Base-by-base conservation (phyloP, 768 basidiomycete genomes). In the Trametes meyenii region DNA sequence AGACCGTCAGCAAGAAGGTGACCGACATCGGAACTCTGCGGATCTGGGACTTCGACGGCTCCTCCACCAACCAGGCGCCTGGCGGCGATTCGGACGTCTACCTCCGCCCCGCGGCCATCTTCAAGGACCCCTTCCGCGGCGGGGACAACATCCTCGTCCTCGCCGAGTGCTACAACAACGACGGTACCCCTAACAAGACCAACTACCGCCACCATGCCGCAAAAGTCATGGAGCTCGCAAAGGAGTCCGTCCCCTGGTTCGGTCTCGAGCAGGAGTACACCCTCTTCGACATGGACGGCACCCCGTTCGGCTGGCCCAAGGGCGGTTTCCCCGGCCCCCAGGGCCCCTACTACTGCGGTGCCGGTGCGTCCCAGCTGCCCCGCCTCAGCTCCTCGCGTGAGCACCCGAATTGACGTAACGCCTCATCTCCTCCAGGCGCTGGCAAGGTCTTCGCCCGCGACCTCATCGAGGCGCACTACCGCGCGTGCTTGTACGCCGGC, bases 181-280 rank as follows among this genome's bases (percentile, higher is more conserved):
- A 99, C 68, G 97, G 97, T 63, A 97, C 95, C 38, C 96, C 96
- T 60, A 98, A 98, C 83, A 85, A 83, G 76, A 96, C 94, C 75
- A 99, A 99, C 84, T 85, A 85, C 84, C 94, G 97, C 66, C 90
- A 96, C 74, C 86, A 92, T 69, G 90, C 94, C 62, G 89, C 88
- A 75, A 98, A 99, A 83, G 81, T 89, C 71, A 98, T 99, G 94
- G 95, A 98, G 61, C 85, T 88, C 60, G 92, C 89, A 69, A 92
- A 92, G 78, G 87, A 86, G 1, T 17, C 71, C 23, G 79, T 78
- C 56, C 97, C 97, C 35, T 99, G 97, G 97, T 98, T 99, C 76
- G 95, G 96, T 79, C 81, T 98, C 65, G 96, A 98, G 78, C 97
- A 99, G 77, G 97, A 98, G 75, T 99, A 98, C 83, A 98, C 96